Conservation (phyloP, 257 asterid species). For the Capsicum chinense region DNA sequence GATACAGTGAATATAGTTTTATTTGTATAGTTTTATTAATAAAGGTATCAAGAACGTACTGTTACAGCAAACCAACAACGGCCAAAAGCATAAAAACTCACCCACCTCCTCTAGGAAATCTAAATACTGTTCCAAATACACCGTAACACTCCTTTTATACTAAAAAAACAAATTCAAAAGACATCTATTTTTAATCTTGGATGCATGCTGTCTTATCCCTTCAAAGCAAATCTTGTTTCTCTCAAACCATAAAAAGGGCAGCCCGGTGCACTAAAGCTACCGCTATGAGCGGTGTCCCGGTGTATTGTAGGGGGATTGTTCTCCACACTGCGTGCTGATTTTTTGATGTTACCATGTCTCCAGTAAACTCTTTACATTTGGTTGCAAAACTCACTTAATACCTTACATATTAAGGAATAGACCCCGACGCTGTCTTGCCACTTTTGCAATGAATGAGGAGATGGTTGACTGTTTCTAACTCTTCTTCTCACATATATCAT, state of each 20-base stretch:
- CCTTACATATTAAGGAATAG: not conserved
- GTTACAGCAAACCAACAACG: slow-evolving; percentile 6
- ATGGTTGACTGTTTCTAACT: slow-evolving; percentile 11
- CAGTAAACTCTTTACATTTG: not conserved
- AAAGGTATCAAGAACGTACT: not conserved
- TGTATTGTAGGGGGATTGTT: not conserved
- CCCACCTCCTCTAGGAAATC: not conserved
- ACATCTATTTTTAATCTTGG: not conserved
- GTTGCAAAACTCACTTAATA: slow-evolving; percentile 2
- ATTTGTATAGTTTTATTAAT: not conserved
- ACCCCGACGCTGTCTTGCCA: not conserved
- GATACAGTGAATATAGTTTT: not conserved
- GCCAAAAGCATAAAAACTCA: not conserved
- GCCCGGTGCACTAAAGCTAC: no score
- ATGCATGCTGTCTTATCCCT: not conserved
- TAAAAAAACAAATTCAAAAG: not conserved
- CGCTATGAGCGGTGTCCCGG: no score
- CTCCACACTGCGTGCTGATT: not conserved
- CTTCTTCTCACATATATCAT: not conserved
- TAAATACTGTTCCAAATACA: not conserved
- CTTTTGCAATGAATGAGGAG: not conserved
- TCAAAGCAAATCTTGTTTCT: not conserved
- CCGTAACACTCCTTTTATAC: not conserved
- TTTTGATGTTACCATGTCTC: not conserved
- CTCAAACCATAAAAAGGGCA: not conserved